Evolutionary conservation across 2,329 filamentous ascomycete genomes (phyloP).

Genomic region (Stromatinia cepivora): DNA sequence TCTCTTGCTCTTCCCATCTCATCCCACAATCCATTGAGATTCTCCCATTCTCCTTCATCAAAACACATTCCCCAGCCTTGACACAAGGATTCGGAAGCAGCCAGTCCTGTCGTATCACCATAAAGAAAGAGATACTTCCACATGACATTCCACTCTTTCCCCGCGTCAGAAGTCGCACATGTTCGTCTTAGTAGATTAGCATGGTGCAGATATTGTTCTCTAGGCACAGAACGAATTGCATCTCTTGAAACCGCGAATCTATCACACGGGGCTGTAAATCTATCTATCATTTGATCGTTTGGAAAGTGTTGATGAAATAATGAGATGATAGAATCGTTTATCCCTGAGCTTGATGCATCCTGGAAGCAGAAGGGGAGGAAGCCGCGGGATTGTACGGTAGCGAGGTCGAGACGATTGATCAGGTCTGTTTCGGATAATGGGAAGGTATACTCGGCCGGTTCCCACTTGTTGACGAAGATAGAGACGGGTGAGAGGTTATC

Average conservation of each 20-base stretch:
- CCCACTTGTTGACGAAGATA: neutral
- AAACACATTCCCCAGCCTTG: constrained; percentile 6
- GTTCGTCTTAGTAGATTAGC: neutral
- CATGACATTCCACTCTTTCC: constrained; percentile 4
- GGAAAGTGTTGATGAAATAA: constrained; percentile 13
- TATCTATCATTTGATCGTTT: neutral
- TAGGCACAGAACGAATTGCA: neutral
- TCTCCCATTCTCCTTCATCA: neutral
- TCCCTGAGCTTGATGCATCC: neutral
- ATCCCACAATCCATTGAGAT: neutral
- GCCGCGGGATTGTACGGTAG: neutral
- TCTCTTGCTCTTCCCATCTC: neutral
- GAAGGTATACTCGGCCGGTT: neutral
- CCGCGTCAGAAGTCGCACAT: neutral
- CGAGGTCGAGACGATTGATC: constrained; percentile 2
- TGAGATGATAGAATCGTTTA: neutral
- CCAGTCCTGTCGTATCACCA: neutral
- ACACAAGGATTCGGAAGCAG: constrained; percentile 2
- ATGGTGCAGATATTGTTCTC: constrained; percentile 9
- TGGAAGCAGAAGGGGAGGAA: constrained; percentile 15
- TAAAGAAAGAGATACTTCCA: constrained; percentile 5
- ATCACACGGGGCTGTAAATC: neutral
- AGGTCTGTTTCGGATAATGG: neutral
- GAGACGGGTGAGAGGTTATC: neutral
- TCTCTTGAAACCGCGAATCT: constrained; percentile 3